A percentile compares a stretch with the other conserved stretches of the same genome.
phyloP scores from a whole-genome alignment of 2,329 filamentous ascomycete genomes.

The Trematosphaeria pertusa region DNA sequence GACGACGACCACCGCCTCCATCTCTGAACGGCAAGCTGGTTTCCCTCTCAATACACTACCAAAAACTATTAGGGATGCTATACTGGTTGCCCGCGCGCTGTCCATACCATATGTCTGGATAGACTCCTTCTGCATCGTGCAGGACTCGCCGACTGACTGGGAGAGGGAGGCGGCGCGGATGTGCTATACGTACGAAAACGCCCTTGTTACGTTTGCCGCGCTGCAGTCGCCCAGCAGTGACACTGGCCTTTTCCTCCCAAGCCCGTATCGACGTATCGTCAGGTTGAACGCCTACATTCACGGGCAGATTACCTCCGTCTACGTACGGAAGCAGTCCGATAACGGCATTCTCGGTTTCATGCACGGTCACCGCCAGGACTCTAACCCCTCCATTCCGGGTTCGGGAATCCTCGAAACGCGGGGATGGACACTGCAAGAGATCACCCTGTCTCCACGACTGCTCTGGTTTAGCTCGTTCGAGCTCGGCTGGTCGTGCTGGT shows the following conservation, averaged over 20 bases:
- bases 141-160: constrained; percentile 19
- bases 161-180: constrained; percentile 18
- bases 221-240: background rate
- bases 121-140: constrained; percentile 25
- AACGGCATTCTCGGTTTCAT: background rate
- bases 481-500: constrained; percentile 5
- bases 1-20: background rate
- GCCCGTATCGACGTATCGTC: background rate
- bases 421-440: constrained; percentile 13
- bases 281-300: background rate
- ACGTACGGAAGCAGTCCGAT: too few relatives aligned
- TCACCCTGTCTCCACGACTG: constrained; percentile 6
- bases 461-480: constrained; percentile 8
- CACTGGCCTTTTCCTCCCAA: background rate
- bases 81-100: background rate
- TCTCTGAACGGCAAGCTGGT: background rate
- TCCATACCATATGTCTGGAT: constrained; percentile 22
- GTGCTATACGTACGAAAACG: constrained; percentile 14
- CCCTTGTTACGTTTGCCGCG: constrained; percentile 15
- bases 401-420: constrained; percentile 4
- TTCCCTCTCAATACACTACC: constrained; percentile 2
- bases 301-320: background rate
- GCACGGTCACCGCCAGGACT: too few relatives aligned
- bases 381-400: too few relatives aligned
- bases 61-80: constrained; percentile 4